These are phyloP conservation scores for Parietaria judaica DNA, from an alignment of 306 rosid genomes.

Conservation along the genomic window DNA sequence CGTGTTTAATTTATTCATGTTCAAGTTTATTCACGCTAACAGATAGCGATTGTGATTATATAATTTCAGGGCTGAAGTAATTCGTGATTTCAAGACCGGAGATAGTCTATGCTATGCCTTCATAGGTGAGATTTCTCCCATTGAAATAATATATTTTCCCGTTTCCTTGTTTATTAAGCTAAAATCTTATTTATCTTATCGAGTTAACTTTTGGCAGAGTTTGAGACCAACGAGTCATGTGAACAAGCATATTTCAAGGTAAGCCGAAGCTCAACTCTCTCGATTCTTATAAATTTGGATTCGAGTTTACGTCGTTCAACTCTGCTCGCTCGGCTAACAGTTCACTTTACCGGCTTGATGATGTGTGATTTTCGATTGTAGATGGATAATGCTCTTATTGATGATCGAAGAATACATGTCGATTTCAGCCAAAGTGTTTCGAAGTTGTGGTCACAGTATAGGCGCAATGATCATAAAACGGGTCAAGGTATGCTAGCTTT, in stretches of 20 bases:
- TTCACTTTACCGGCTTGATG: slow-evolving; percentile 5
- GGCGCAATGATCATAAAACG: slow-evolving; percentile 46
- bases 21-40: no score
- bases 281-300: no score
- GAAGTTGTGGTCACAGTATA: slow-evolving; percentile 83
- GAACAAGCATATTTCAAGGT: slow-evolving; percentile 97
- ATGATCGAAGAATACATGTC: slow-evolving; percentile 94
- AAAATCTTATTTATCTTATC: slow-evolving; percentile 15
- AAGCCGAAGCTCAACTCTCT: slow-evolving; percentile 12
- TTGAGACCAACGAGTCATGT: slow-evolving; percentile 62
- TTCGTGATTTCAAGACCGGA: slow-evolving; percentile 83
- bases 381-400: slow-evolving; percentile 98
- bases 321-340: no score
- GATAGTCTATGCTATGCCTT: slow-evolving; percentile 96
- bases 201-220: slow-evolving; percentile 39
- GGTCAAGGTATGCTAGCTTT: slow-evolving; percentile 48
- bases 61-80: slow-evolving; percentile 80
- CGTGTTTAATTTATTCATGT: neutral
- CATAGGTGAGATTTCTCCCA: slow-evolving; percentile 47
- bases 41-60: slow-evolving; percentile 16
- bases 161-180: neutral
- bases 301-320: no score
- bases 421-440: slow-evolving; percentile 97
- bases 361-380: slow-evolving; percentile 23
- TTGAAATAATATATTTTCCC: neutral